These are phyloP conservation scores for Arthrobotrys pseudoclavata DNA, from an alignment of 2,329 filamentous ascomycete genomes.

Conservation along the genomic window DNA sequence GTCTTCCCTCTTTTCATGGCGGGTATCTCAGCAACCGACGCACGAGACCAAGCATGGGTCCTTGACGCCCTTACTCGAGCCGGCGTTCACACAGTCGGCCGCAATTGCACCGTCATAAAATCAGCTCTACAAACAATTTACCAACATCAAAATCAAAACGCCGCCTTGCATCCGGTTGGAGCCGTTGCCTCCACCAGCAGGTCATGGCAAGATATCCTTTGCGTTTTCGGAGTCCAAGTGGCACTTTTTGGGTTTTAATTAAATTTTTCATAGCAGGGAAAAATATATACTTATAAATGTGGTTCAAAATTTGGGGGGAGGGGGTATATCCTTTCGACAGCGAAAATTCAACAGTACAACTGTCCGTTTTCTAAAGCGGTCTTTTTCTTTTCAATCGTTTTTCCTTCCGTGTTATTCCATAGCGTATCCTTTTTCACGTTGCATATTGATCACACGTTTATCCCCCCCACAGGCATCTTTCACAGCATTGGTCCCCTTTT, in stretches of 20 bases:
- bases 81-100: conserved; percentile 51
- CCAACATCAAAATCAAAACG: conserved; percentile 51
- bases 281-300: conserved; percentile 11
- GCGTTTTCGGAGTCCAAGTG: conserved; percentile 57
- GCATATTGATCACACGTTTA: conserved; percentile 19
- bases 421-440: conserved; percentile 37
- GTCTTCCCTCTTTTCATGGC: conserved; percentile 72
- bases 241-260: conserved; percentile 59
- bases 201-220: conserved; percentile 57
- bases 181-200: conserved; percentile 42
- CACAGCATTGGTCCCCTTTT: conserved; percentile 27
- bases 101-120: conserved; percentile 56
- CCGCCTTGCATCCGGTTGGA: conserved; percentile 38
- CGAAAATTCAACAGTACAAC: conserved; percentile 39
- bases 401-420: conserved; percentile 31
- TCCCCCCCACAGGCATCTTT: conserved; percentile 13
- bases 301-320: conserved; percentile 2
- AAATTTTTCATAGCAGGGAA: conserved; percentile 1
- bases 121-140: conserved; percentile 42
- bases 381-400: conserved; percentile 20
- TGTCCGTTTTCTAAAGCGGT: conserved; percentile 28
- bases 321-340: conserved; percentile 28
- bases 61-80: conserved; percentile 68
- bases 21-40: conserved; percentile 67
- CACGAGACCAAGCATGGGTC: conserved; percentile 68